A percentile compares a stretch with the other conserved stretches of the same genome.
Evolutionary conservation across 352 stramenopile genomes (phyloP).

Genomic region (Phytophthora boehmeriae): DNA sequence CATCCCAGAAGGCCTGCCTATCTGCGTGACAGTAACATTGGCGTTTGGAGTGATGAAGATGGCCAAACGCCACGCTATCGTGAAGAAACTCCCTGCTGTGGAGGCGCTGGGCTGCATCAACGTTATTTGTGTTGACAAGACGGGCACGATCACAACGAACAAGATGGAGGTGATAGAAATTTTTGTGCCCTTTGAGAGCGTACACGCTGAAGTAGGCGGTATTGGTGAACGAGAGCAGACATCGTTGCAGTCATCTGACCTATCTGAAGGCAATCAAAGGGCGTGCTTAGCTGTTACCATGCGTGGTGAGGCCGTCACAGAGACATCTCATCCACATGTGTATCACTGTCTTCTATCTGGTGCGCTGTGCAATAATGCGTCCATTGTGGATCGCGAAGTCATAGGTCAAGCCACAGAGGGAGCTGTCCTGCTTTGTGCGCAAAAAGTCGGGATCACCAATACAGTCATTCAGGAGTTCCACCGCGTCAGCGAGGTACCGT

Average conservation of each 20-base stretch:
- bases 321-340: conserved; percentile 67
- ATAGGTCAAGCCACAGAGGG: conserved; percentile 85
- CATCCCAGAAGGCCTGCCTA: conserved; percentile 79
- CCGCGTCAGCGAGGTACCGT: conserved; percentile 92
- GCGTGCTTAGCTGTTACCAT: conserved; percentile 49
- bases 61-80: conserved; percentile 84
- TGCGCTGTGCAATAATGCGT: conserved; percentile 82
- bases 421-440: conserved; percentile 68
- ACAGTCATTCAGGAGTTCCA: conserved; percentile 53
- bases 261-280: conserved; percentile 13
- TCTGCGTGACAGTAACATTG: conserved; percentile 83
- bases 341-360: conserved; percentile 78
- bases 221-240: conserved; percentile 41
- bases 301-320: conserved; percentile 65
- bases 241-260: conserved; percentile 10
- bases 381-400: conserved; percentile 69
- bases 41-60: conserved; percentile 88
- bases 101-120: conserved; percentile 91
- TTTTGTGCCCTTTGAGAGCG: conserved; percentile 81
- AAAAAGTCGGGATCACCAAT: conserved; percentile 64
- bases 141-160: conserved; percentile 93
- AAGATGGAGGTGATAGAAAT: conserved; percentile 88
- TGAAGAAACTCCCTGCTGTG: conserved; percentile 89
- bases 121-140: conserved; percentile 95
- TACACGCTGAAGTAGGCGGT: conserved; percentile 70